Percentiles rank a stretch among this genome's conserved stretches.
Evolutionary conservation across 768 basidiomycete genomes (phyloP).

Genomic region (Daedaleopsis sinensis): DNA sequence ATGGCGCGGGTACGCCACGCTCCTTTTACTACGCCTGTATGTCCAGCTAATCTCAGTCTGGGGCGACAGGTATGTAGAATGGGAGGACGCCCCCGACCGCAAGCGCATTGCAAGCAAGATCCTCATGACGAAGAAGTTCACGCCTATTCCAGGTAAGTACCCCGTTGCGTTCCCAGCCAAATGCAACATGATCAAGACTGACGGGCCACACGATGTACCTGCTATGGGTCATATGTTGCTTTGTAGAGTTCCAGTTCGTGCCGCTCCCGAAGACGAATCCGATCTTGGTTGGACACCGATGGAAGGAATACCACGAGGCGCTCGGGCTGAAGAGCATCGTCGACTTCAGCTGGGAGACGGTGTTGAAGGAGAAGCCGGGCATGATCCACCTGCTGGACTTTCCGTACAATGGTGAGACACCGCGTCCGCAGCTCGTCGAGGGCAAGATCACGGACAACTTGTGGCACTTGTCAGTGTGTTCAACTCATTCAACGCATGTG

Average conservation of each 20-base stretch:
- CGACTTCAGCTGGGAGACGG: constrained; percentile 53
- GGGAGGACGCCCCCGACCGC: constrained; percentile 50
- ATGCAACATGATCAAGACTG: too few relatives aligned
- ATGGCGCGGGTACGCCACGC: constrained; percentile 13
- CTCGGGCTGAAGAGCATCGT: constrained; percentile 50
- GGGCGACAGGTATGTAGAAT: constrained; percentile 45
- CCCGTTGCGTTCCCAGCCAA: too few relatives aligned
- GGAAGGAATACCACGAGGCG: constrained; percentile 55
- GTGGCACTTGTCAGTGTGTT: constrained; percentile 49
- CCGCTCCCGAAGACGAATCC: constrained; percentile 55
- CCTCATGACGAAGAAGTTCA: constrained; percentile 43
- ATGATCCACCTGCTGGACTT: constrained; percentile 56
- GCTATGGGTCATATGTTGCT: too few relatives aligned
- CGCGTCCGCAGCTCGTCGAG: constrained; percentile 42
- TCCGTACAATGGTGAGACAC: constrained; percentile 60
- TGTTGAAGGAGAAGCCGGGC: constrained; percentile 53
- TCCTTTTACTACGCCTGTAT: too few relatives aligned
- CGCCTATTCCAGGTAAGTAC: constrained; percentile 43
- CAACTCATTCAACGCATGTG: not conserved
- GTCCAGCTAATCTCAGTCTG: too few relatives aligned
- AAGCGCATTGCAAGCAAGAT: constrained; percentile 44
- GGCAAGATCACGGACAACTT: constrained; percentile 52
- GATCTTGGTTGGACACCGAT: constrained; percentile 50
- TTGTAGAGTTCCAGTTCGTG: constrained; percentile 48
- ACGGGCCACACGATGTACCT: too few relatives aligned